Conservation (phyloP, 768 basidiomycete species). For the Tulasnella sp. region DNA sequence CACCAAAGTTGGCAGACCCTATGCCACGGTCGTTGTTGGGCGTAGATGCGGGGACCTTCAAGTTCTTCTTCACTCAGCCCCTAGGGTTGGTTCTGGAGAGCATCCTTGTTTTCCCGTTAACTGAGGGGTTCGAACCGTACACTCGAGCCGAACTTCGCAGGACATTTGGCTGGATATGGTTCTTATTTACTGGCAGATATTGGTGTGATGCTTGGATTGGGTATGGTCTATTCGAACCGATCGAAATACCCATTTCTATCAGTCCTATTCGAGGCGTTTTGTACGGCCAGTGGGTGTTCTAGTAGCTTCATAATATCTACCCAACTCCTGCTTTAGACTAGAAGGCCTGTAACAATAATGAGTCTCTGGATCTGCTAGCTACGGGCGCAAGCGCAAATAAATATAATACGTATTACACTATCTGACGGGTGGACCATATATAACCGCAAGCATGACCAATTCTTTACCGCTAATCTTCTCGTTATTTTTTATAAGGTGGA, state of each 20-base stretch:
- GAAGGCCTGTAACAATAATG: no score
- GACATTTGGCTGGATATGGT: conserved; percentile 21
- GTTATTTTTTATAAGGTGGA: no score
- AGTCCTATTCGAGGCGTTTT: conserved; percentile 26
- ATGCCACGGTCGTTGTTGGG: neutral
- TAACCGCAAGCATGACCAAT: no score
- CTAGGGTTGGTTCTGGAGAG: conserved; percentile 27
- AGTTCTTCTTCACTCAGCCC: conserved; percentile 30
- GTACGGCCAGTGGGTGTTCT: conserved; percentile 28
- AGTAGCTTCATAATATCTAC: neutral
- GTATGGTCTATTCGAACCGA: conserved; percentile 13
- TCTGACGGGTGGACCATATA: no score
- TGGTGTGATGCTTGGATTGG: conserved; percentile 28
- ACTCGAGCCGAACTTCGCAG: neutral
- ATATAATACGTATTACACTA: no score
- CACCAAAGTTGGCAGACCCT: neutral
- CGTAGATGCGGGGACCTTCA: conserved; percentile 27
- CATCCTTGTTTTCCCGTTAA: conserved; percentile 11
- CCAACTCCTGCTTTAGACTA: neutral
- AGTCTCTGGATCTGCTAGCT: no score
- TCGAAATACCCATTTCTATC: conserved; percentile 18
- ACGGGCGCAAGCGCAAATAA: no score
- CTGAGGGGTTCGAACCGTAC: neutral
- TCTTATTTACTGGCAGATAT: conserved; percentile 23
- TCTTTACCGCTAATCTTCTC: no score